These are phyloP conservation scores for Macrolepiota dolichaula DNA, from an alignment of 768 basidiomycete genomes.

Conservation along the genomic window DNA sequence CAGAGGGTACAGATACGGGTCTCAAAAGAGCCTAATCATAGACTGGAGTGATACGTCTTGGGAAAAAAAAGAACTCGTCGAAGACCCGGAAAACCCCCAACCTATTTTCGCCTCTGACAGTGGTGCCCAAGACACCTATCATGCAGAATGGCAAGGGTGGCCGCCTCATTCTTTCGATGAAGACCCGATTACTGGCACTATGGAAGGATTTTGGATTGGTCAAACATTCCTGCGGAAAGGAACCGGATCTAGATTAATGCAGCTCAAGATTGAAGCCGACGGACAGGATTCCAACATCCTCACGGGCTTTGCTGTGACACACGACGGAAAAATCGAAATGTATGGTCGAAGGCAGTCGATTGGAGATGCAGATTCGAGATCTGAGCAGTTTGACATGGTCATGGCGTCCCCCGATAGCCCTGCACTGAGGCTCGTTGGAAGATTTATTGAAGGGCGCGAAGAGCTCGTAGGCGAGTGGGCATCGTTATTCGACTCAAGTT, in stretches of 20 bases:
- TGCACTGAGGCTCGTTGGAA: conserved; percentile 2
- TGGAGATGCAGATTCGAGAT: not conserved
- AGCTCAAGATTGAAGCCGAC: not conserved
- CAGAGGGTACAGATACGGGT: not conserved
- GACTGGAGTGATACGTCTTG: not conserved
- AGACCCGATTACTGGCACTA: not conserved
- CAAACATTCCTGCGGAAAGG: not conserved
- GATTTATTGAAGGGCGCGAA: not conserved
- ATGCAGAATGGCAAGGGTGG: not conserved
- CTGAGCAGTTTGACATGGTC: not conserved
- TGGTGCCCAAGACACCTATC: not conserved
- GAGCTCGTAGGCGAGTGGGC: conserved; percentile 4
- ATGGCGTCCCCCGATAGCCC: conserved; percentile 1
- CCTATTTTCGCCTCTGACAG: not conserved
- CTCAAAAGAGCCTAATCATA: not conserved
- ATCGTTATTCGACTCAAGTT: not conserved
- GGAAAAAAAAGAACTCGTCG: not conserved
- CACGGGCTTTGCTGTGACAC: not conserved
- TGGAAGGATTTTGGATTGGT: not conserved
- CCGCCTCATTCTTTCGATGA: conserved; percentile 8
- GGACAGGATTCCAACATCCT: not conserved
- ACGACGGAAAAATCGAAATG: not conserved
- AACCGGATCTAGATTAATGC: not conserved
- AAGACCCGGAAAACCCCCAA: not conserved
- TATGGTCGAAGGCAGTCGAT: not conserved